These are phyloP conservation scores for Chloranthus sessilifolius DNA, from an alignment of 164 flowering plant species.

Conservation along the genomic window DNA sequence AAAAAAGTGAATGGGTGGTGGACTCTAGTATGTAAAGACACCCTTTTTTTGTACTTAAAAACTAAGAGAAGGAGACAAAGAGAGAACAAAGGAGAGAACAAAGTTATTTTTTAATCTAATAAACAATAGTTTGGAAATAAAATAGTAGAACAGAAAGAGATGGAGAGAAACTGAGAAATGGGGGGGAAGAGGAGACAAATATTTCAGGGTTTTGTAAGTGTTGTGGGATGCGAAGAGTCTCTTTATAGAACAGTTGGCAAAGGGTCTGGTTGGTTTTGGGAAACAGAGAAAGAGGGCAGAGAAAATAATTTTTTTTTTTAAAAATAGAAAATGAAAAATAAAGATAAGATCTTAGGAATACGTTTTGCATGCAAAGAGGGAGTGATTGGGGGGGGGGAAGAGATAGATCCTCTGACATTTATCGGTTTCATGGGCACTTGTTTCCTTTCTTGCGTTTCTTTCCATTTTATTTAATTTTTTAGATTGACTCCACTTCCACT, in stretches of 20 bases:
- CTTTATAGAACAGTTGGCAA: background rate
- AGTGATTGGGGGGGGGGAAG: constrained; percentile 6
- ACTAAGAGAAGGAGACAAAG: background rate
- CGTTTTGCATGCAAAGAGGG: constrained; percentile 3
- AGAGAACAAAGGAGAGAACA: background rate
- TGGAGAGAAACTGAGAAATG: background rate
- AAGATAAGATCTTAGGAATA: too few relatives aligned
- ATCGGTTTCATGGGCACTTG: constrained; percentile 11
- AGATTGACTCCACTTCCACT: too few relatives aligned
- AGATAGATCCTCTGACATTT: constrained; percentile 7
- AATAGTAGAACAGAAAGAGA: background rate
- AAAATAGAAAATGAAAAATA: too few relatives aligned
- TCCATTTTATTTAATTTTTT: background rate
- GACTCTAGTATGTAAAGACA: too few relatives aligned
- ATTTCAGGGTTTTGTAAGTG: too few relatives aligned
- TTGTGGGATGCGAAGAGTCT: background rate
- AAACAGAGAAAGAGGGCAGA: constrained; percentile 2
- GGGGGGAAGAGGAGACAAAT: constrained; percentile 2
- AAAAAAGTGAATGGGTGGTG: too few relatives aligned
- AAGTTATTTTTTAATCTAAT: background rate
- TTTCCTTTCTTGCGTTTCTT: constrained; percentile 6
- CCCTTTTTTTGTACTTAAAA: too few relatives aligned
- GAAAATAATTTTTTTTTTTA: background rate
- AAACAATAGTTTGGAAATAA: background rate
- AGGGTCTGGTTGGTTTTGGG: too few relatives aligned